Evolutionary conservation across 192 early-diverging fungal genomes (phyloP).

Genomic region (Backusella psychrophila): DNA sequence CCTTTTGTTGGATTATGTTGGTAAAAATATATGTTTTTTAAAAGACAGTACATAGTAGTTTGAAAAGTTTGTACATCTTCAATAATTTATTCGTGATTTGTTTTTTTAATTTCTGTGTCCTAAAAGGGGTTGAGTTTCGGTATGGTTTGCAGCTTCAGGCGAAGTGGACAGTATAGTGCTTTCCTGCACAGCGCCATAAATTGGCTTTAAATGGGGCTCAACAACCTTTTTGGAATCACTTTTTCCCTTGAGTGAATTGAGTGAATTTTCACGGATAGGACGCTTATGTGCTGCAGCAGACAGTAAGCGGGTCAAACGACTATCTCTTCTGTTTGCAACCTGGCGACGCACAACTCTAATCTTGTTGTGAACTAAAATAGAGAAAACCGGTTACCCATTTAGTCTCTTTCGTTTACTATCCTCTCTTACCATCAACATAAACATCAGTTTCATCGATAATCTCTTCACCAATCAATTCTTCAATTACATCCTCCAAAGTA

Average conservation of each 20-base stretch:
- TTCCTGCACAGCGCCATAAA: background rate
- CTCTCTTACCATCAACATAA: constrained; percentile 21
- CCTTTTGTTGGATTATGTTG: too few species aligned
- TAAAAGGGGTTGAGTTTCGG: constrained; percentile 24
- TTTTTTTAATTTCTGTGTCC: constrained; percentile 3
- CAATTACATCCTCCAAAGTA: constrained; percentile 82
- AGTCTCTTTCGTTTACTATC: background rate
- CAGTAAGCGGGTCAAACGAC: constrained; percentile 21
- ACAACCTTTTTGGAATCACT: background rate
- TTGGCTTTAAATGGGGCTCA: constrained; percentile 17
- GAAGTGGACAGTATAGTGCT: background rate
- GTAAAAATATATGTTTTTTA: too few species aligned
- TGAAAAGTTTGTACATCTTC: background rate
- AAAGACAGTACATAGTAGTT: too few species aligned
- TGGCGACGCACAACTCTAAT: constrained; percentile 55
- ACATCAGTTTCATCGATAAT: constrained; percentile 30
- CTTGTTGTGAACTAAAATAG: constrained; percentile 47
- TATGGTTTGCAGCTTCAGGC: background rate
- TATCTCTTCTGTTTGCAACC: constrained; percentile 14
- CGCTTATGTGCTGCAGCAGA: constrained; percentile 14
- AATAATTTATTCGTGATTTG: background rate
- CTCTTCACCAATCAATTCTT: constrained; percentile 76
- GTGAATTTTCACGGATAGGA: constrained; percentile 1
- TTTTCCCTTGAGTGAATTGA: background rate
- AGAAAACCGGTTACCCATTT: background rate